Evolutionary conservation across 257 asterid species (phyloP).

Genomic region (Scutellaria baicalensis): DNA sequence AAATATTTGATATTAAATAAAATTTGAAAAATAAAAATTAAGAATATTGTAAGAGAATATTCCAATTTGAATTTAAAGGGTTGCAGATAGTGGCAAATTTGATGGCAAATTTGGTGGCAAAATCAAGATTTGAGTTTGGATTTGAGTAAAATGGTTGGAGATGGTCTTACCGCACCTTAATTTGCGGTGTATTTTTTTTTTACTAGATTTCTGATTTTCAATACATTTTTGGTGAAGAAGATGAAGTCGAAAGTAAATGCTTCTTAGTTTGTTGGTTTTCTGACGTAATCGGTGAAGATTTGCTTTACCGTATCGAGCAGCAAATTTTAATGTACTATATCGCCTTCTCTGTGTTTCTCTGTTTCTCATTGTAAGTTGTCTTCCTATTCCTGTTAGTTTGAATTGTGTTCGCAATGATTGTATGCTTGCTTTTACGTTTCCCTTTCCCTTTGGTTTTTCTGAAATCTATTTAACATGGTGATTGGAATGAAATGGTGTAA

Average conservation of each 20-base stretch:
- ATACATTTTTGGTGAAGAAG: not conserved
- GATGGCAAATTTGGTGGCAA: too few species aligned
- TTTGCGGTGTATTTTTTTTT: not conserved
- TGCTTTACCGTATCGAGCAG: slow-evolving; percentile 5
- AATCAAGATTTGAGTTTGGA: too few species aligned
- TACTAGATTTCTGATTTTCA: not conserved
- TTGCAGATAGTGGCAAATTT: too few species aligned
- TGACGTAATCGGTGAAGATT: not conserved
- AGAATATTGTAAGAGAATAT: too few species aligned
- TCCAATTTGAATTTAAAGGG: too few species aligned
- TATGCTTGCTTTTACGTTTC: not conserved
- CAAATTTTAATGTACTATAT: not conserved
- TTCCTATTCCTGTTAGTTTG: not conserved
- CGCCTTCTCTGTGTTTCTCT: not conserved
- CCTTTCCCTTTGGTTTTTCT: not conserved
- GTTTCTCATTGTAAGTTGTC: not conserved
- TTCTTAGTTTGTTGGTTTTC: not conserved
- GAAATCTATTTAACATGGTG: not conserved
- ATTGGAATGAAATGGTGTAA: slow-evolving; percentile 6
- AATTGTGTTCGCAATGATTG: not conserved
- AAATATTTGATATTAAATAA: too few species aligned
- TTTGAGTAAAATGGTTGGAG: too few species aligned
- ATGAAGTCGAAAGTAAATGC: not conserved
- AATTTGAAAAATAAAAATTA: too few species aligned
- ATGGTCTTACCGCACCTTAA: slow-evolving; percentile 17